Percentiles rank a stretch among this genome's conserved stretches.
Evolutionary conservation across 305 asterid species (phyloP).

Genomic region (Ruellia speciosa): DNA sequence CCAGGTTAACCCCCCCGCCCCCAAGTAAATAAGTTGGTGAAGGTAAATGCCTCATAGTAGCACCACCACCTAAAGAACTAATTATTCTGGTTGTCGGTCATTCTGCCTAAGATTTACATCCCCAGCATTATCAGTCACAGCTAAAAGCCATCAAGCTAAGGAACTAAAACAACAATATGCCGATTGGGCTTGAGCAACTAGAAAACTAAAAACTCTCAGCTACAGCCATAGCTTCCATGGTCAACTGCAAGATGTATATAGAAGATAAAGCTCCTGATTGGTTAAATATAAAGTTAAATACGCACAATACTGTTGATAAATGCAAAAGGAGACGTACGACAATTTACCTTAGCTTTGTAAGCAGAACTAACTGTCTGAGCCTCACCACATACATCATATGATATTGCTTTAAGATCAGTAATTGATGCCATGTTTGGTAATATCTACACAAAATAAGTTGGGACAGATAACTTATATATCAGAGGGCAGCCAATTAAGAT

Average conservation of each 20-base stretch:
- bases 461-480: background rate
- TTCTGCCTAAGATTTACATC: background rate
- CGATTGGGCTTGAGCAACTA: constrained; percentile 7
- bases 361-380: constrained; percentile 58
- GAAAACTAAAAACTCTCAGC: constrained; percentile 12
- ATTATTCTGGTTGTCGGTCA: background rate
- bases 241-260: constrained; percentile 9
- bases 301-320: constrained; percentile 19
- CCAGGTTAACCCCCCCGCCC: background rate
- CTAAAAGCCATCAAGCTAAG: constrained; percentile 11
- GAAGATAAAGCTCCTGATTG: constrained; percentile 1
- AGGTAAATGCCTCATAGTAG: constrained; percentile 15
- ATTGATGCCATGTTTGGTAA: constrained; percentile 89
- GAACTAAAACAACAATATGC: constrained; percentile 9
- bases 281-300: constrained; percentile 11
- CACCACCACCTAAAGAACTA: constrained; percentile 13
- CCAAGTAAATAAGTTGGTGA: constrained; percentile 16
- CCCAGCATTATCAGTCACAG: background rate
- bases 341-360: constrained; percentile 64
- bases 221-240: constrained; percentile 7
- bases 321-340: constrained; percentile 14
- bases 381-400: constrained; percentile 74
- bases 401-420: constrained; percentile 72
- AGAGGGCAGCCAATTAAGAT: no score
- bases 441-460: constrained; percentile 38